Conservation (phyloP, 129 eudicot species). For the Dittrichia graveolens region DNA sequence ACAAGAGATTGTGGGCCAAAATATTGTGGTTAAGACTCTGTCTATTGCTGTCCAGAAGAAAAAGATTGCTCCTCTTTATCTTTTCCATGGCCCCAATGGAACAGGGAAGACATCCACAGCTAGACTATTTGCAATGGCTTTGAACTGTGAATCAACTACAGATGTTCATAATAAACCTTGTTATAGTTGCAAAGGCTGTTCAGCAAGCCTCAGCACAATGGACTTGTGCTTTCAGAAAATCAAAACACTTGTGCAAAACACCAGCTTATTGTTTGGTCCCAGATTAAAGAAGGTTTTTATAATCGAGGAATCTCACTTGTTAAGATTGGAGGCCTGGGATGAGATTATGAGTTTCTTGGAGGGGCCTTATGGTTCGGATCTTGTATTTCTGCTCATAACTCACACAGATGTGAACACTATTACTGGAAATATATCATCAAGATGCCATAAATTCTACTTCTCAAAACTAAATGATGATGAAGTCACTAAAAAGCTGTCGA, state of each 20-base stretch:
- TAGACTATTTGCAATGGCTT: slow-evolving; percentile 37
- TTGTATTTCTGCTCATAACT: slow-evolving; percentile 40
- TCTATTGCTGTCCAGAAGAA: slow-evolving; percentile 35
- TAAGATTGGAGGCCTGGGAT: slow-evolving; percentile 30
- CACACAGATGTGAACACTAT: slow-evolving; percentile 17
- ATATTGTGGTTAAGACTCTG: slow-evolving; percentile 21
- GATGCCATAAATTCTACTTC: slow-evolving; percentile 38
- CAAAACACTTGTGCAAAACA: slow-evolving; percentile 26
- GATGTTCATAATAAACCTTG: slow-evolving; percentile 28
- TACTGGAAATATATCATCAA: slow-evolving; percentile 24
- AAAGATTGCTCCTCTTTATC: slow-evolving; percentile 34
- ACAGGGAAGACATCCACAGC: slow-evolving; percentile 45
- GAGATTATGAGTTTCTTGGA: slow-evolving; percentile 31
- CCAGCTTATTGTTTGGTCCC: slow-evolving; percentile 12
- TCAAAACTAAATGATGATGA: slow-evolving; percentile 30
- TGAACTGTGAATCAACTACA: slow-evolving; percentile 30
- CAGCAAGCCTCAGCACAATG: slow-evolving; percentile 35
- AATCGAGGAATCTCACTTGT: slow-evolving; percentile 34
- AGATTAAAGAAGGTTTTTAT: slow-evolving; percentile 28
- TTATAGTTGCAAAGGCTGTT: slow-evolving; percentile 36
- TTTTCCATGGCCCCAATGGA: slow-evolving; percentile 42
- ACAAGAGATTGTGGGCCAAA: slow-evolving; percentile 36
- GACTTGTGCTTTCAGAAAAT: slow-evolving; percentile 33
- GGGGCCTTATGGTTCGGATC: slow-evolving; percentile 8
- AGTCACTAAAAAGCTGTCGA: slow-evolving; percentile 19